A percentile compares a stretch with the other conserved stretches of the same genome.
Evolutionary conservation across 768 basidiomycete species (phyloP).

Genomic region (Leccinum barrowsii): DNA sequence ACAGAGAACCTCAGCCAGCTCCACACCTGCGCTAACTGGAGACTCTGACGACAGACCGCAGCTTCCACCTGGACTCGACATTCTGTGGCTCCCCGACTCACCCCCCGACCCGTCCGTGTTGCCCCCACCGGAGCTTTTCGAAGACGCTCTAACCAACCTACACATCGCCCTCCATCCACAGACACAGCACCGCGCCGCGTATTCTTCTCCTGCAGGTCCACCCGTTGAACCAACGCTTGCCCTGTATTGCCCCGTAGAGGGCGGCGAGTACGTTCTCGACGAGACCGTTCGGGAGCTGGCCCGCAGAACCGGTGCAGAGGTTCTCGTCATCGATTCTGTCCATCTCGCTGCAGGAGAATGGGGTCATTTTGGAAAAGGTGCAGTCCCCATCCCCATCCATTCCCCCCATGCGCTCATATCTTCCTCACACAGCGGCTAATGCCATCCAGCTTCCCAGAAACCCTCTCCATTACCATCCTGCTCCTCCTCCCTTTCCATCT

Average conservation of each 20-base stretch:
- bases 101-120: constrained; percentile 31
- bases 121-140: constrained; percentile 72
- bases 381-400: constrained; percentile 1
- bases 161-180: constrained; percentile 78
- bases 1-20: constrained; percentile 8
- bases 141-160: constrained; percentile 73
- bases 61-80: constrained; percentile 53
- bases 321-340: constrained; percentile 78
- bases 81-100: constrained; percentile 61
- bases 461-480: constrained; percentile 63
- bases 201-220: constrained; percentile 49
- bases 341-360: constrained; percentile 87
- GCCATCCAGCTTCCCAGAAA: constrained; percentile 67
- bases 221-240: constrained; percentile 79
- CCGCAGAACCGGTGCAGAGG: constrained; percentile 68
- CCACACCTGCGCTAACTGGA: constrained; percentile 3
- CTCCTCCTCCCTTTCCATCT: constrained; percentile 27
- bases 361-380: constrained; percentile 81
- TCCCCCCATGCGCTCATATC: constrained; percentile 8
- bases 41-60: constrained; percentile 35
- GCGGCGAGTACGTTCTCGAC: constrained; percentile 80
- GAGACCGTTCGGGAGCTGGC: constrained; percentile 78
- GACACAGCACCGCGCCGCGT: constrained; percentile 71
- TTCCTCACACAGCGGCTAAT: constrained; percentile 53
- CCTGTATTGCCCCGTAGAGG: constrained; percentile 77